Conservation (phyloP, 1,139 yeast genomes). For the Blastobotrys elegans region DNA sequence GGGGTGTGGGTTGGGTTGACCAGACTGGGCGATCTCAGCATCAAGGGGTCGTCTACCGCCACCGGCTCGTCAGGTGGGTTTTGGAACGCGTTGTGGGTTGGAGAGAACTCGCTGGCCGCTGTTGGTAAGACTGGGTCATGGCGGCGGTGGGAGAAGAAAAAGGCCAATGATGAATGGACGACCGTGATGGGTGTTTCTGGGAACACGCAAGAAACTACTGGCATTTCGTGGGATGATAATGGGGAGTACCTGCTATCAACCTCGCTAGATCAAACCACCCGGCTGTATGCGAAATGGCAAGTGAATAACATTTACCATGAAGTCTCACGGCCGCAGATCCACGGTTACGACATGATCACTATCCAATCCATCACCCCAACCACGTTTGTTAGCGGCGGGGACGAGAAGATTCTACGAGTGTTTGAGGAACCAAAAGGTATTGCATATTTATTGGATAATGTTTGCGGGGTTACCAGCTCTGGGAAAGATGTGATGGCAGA, state of each 20-base stretch:
- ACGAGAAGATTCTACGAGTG: conserved; percentile 85
- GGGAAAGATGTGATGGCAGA: conserved; percentile 47
- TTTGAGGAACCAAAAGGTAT: conserved; percentile 88
- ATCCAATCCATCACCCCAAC: conserved; percentile 57
- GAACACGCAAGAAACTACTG: conserved; percentile 68
- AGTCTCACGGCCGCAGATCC: conserved; percentile 94
- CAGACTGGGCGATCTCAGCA: conserved; percentile 85
- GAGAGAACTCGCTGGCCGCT: conserved; percentile 52
- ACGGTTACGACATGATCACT: conserved; percentile 95
- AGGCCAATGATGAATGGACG: conserved; percentile 42
- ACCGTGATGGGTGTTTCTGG: conserved; percentile 70
- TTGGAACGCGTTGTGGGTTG: conserved; percentile 84
- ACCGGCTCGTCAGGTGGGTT: conserved; percentile 98
- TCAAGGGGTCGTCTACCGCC: conserved; percentile 96
- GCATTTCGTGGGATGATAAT: conserved; percentile 66
- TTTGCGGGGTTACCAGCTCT: conserved; percentile 41
- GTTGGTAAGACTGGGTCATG: conserved; percentile 92
- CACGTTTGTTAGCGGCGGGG: conserved; percentile 88
- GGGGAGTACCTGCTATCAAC: conserved; percentile 72
- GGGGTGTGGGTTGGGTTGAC: conserved; percentile 87
- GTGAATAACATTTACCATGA: conserved; percentile 62
- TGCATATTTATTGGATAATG: conserved; percentile 51
- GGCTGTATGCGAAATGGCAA: conserved; percentile 67
- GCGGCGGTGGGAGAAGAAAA: conserved; percentile 58
- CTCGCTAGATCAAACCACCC: conserved; percentile 88